Base-by-base conservation (phyloP, 306 rosid species). In the Trifolium repens region DNA sequence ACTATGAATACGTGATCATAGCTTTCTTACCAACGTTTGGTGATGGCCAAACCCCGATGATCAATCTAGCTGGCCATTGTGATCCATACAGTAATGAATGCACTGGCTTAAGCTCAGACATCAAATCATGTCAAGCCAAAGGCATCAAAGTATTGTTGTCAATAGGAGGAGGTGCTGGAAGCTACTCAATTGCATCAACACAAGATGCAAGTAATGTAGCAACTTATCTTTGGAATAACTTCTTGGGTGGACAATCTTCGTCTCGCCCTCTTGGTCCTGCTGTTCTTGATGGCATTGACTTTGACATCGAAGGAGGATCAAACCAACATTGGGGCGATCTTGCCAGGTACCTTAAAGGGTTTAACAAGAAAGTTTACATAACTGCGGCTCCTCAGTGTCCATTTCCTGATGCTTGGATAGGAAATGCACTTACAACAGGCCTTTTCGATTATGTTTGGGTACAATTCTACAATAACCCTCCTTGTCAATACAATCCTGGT, bases 341-440 rank as follows among this genome's bases (percentile, higher is more conserved):
- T 69, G 73, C 73, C 0, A 69, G 26, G n/a, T 49, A 24, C 26
- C 60, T 68, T 47, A 47, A 68, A 69, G 73, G 73, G 44, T 69
- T 27, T 44, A 72, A 22, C 8, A 68, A 78, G 3, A 65, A n/a
- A 3, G 64, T 70, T 17, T 67, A 52, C 74, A 52, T 84, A 61
- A 80, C 75, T 16, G 87, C 88, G 15, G 85, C 87, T 52, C 85
- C 87, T 54, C 85, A 79, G 34, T 83, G 84, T 5, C 84, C 84
- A 49, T 83, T 76, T 44, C 87, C 87, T 42, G 82, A 80, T 84
- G 69, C 78, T 53, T 69, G 81, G 85, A 81, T 65, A 7, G 85
- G 74, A 65, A 81, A 71, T 54, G 80, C 80, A 10, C 77, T 74
- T 22, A 73, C 72, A 19, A 83, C 79, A 2, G 80, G 68, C 0